phyloP scores from a whole-genome alignment of 176 grass and related monocot species.

The Aegilops sharonensis region DNA sequence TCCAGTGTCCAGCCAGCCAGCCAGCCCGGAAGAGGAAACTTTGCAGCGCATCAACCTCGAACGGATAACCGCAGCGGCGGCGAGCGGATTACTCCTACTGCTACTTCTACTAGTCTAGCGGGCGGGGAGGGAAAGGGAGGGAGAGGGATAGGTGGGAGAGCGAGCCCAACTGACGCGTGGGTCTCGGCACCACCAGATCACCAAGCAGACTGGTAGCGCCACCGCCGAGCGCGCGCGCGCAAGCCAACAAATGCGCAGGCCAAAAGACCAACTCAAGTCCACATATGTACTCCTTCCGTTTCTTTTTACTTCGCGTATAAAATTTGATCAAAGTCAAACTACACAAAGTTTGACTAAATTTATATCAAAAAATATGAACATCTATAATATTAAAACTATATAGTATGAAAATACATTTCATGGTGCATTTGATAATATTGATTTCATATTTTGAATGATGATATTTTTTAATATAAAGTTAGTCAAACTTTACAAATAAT shows the following conservation, averaged over 20 bases:
- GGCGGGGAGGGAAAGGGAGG: neutral
- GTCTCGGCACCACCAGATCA: neutral
- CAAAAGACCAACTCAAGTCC: conserved; percentile 20
- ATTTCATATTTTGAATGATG: too few relatives aligned
- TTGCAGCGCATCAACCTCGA: conserved; percentile 33
- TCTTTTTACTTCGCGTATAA: too few relatives aligned
- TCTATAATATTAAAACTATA: too few relatives aligned
- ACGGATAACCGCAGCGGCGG: neutral
- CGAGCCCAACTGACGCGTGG: conserved; percentile 41
- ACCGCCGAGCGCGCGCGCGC: conserved; percentile 19
- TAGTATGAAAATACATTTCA: too few relatives aligned
- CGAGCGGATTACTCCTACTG: neutral
- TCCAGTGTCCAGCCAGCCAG: neutral
- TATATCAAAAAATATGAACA: too few relatives aligned
- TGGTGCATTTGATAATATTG: too few relatives aligned
- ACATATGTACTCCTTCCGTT: too few relatives aligned
- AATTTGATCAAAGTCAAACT: too few relatives aligned
- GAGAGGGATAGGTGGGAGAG: neutral
- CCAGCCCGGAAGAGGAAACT: conserved; percentile 26
- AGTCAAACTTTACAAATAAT: too few relatives aligned
- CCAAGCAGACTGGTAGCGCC: neutral
- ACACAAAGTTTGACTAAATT: too few relatives aligned
- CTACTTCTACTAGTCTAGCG: too few relatives aligned
- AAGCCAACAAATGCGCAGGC: conserved; percentile 35
- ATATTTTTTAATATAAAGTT: too few relatives aligned